These are phyloP conservation scores for Aaosphaeria arxii DNA, from an alignment of 2,329 filamentous ascomycete species.

Conservation along the genomic window DNA sequence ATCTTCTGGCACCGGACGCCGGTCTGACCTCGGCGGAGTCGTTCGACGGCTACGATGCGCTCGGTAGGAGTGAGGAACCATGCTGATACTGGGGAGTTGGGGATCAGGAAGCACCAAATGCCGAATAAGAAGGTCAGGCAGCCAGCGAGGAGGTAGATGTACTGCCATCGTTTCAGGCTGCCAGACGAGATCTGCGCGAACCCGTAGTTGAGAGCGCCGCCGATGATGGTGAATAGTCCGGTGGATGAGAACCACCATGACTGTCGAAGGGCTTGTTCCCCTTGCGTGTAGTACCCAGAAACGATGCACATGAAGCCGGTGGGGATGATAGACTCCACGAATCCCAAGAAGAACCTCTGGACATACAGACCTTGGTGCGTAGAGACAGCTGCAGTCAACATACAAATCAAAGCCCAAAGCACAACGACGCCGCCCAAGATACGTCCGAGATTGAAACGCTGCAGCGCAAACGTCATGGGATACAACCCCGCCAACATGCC, in stretches of 20 bases:
- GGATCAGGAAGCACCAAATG: conserved; percentile 65
- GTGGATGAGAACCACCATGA: conserved; percentile 66
- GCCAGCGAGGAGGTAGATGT: conserved; percentile 64
- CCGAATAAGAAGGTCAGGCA: conserved; percentile 58
- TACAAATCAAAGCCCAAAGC: conserved; percentile 65
- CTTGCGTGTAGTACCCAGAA: conserved; percentile 39
- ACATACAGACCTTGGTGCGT: conserved; percentile 60
- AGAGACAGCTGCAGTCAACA: conserved; percentile 66
- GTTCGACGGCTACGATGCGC: conserved; percentile 52
- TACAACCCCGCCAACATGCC: conserved; percentile 74
- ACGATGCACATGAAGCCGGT: conserved; percentile 58
- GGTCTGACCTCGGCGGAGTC: conserved; percentile 47
- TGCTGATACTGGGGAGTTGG: conserved; percentile 63
- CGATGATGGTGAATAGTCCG: conserved; percentile 33
- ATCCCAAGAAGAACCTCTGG: conserved; percentile 55
- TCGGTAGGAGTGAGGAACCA: conserved; percentile 67
- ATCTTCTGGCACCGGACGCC: conserved; percentile 52
- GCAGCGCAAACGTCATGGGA: conserved; percentile 68
- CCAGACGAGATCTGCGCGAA: conserved; percentile 37
- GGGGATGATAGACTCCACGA: conserved; percentile 55
- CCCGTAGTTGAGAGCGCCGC: conserved; percentile 31
- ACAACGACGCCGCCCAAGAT: conserved; percentile 63
- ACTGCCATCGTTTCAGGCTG: conserved; percentile 57
- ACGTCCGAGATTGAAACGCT: conserved; percentile 64
- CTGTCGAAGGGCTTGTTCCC: conserved; percentile 50